Base-by-base conservation (phyloP, 352 stramenopile species). In the Phytophthora podocarpi region DNA sequence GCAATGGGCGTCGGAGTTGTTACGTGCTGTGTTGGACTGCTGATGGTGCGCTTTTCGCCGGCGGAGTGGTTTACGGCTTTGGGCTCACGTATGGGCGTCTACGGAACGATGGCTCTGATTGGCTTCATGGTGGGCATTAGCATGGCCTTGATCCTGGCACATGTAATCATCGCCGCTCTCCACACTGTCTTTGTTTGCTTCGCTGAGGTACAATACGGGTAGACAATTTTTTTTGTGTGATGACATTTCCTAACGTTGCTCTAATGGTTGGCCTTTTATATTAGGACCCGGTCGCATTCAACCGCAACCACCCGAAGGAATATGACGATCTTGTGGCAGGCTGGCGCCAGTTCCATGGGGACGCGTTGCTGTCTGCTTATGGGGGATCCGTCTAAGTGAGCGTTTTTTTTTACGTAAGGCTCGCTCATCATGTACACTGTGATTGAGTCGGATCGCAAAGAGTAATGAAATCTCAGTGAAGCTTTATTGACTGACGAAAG, bases 171-270 rank as follows among this genome's bases (percentile, higher is more conserved):
- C 46, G 88, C 86, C 21, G 81, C 82, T 51, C 79, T 95, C 5
- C 86, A 95, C 74, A 95, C 86, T 28, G 70, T 95, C 16, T 95
- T 95, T 60, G 86, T 95, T 39, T 95, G 86, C 69, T 95, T 95
- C 65, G 86, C 86, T 20, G 86, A 95, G 82, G 81, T 90, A 72
- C 15, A 67, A 28, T 8, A 26, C 6, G 20, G n/a, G 10, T 2
- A 35, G 2, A 36, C 2, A 26, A 41, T 27, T 35, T 13, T 23
- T 36, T 18, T 52, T 48, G 2, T n/a, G 30, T 36, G 31, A 34
- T 31, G 46, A 2, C 28, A 15, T 31, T 41, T 42, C 36, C 41
- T 78, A 26, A 70, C 35, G 2, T 20, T 59, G 32, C 24, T 46
- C 40, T 48, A 28, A 20, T 50, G 36, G 11, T 5, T 52, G 16